Conservation (phyloP, 2,329 filamentous ascomycete species). For the Didymella pinodella region DNA sequence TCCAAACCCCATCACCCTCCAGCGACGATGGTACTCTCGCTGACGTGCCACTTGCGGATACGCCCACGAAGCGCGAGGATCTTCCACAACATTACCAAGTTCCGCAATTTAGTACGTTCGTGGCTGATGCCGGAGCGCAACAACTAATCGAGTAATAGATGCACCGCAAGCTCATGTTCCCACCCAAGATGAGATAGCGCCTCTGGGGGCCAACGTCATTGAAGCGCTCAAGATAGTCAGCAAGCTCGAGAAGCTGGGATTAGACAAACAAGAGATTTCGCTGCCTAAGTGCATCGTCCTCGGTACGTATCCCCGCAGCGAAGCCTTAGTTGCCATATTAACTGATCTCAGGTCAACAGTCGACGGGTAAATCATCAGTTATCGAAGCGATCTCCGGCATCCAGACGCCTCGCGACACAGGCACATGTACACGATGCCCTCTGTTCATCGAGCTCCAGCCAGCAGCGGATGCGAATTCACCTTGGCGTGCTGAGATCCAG, state of each 20-base stretch:
- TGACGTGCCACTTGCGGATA: background rate
- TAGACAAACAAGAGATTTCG: constrained; percentile 71
- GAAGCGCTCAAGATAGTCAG: constrained; percentile 71
- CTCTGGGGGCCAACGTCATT: constrained; percentile 69
- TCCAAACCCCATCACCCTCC: background rate
- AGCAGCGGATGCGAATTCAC: constrained; percentile 53
- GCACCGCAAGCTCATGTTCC: background rate
- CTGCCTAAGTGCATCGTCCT: constrained; percentile 83
- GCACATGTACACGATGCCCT: constrained; percentile 81
- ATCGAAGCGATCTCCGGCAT: constrained; percentile 65
- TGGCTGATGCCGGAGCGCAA: background rate
- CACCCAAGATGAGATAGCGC: constrained; percentile 19
- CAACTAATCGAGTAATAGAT: background rate
- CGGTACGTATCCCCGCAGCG: constrained; percentile 53
- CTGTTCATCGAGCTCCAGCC: constrained; percentile 77
- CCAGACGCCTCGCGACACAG: constrained; percentile 72
- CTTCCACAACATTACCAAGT: background rate
- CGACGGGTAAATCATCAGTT: constrained; percentile 77
- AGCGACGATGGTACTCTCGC: constrained; percentile 7
- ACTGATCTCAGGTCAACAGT: constrained; percentile 67
- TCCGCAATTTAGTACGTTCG: background rate
- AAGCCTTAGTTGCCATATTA: background rate
- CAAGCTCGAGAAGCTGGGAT: constrained; percentile 71
- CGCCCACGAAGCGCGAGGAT: background rate
- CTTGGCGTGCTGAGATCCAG: constrained; percentile 73